Conservation (phyloP, 108 stramenopile species). For the Ochromonas danica region DNA sequence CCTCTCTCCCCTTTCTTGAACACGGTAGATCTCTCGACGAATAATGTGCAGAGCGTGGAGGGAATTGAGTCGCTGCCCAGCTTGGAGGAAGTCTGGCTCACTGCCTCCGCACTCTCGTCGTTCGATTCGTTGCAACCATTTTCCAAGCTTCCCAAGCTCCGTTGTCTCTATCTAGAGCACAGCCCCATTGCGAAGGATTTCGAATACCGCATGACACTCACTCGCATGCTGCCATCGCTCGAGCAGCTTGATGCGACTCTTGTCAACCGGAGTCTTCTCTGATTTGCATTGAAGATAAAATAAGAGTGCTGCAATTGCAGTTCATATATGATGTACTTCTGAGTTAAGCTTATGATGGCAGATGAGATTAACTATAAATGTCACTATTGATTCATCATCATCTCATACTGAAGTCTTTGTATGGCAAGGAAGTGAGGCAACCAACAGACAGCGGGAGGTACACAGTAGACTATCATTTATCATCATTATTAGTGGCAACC, state of each 20-base stretch:
- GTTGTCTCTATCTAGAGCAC: conserved; percentile 91
- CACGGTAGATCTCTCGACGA: conserved; percentile 21
- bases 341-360: too few relatives aligned
- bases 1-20: neutral
- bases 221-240: conserved; percentile 42
- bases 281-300: neutral
- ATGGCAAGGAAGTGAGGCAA: too few relatives aligned
- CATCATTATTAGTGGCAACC: too few relatives aligned
- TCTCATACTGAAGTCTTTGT: too few relatives aligned
- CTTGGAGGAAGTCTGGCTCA: conserved; percentile 49
- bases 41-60: neutral
- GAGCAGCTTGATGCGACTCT: conserved; percentile 50
- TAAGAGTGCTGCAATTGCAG: too few relatives aligned
- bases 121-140: conserved; percentile 43
- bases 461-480: too few relatives aligned
- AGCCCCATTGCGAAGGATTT: conserved; percentile 80
- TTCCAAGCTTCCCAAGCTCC: conserved; percentile 50
- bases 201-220: conserved; percentile 53
- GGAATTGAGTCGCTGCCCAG: conserved; percentile 37
- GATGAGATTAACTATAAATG: too few relatives aligned
- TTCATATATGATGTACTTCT: too few relatives aligned
- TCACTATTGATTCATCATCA: too few relatives aligned
- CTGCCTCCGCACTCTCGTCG: conserved; percentile 1
- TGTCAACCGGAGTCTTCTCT: neutral
- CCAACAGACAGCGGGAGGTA: too few relatives aligned